phyloP scores from a whole-genome alignment of 148 eudicot genomes.

The Rhododendron molle region DNA sequence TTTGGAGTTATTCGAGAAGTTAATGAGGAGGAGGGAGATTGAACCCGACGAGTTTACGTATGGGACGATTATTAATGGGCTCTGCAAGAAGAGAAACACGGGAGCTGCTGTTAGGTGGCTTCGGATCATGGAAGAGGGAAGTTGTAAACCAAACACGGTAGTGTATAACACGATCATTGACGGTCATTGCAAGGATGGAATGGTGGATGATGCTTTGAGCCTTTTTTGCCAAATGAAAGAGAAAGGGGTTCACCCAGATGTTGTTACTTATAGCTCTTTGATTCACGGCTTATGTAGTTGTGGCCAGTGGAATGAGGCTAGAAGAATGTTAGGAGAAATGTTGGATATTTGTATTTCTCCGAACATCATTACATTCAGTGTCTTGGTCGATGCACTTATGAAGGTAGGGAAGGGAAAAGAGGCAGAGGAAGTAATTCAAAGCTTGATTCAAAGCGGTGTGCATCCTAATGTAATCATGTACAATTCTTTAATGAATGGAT shows the following conservation, averaged over 20 bases:
- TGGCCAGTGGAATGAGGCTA: not conserved
- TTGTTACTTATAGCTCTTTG: constrained; percentile 6
- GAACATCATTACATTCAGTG: not conserved
- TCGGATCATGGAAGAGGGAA: not conserved
- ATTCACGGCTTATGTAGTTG: constrained; percentile 2
- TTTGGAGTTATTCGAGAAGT: not conserved
- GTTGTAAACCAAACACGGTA: not conserved
- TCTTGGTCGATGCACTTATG: not conserved
- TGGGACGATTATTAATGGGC: constrained; percentile 10
- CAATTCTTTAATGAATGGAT: constrained; percentile 10
- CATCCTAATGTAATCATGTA: not conserved
- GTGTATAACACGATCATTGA: not conserved
- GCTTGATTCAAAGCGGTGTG: constrained; percentile 1
- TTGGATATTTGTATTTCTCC: not conserved
- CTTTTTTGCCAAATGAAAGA: not conserved
- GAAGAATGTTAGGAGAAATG: not conserved
- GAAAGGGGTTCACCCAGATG: not conserved
- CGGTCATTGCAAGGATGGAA: constrained; percentile 2
- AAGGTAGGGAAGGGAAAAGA: constrained; percentile 9
- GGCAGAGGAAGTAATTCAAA: not conserved
- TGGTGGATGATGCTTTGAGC: constrained; percentile 4
- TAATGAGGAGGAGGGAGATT: not conserved
- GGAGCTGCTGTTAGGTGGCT: not conserved
- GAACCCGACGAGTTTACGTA: constrained; percentile 5
- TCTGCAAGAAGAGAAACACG: constrained; percentile 12